phyloP scores from a whole-genome alignment of 352 stramenopile genomes.

The Phytophthora kernoviae region DNA sequence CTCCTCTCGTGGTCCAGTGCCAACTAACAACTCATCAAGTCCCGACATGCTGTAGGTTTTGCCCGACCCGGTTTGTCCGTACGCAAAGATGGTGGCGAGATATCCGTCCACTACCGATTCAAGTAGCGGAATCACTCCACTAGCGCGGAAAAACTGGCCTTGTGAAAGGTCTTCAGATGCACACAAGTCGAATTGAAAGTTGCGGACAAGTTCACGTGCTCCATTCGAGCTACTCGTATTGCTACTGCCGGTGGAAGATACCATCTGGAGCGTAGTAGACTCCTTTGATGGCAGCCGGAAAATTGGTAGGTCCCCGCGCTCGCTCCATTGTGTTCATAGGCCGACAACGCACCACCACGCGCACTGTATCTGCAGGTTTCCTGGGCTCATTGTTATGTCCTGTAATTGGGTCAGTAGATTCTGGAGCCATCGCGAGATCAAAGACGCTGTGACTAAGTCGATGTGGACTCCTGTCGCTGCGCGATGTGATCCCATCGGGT shows the following conservation, averaged over 20 bases:
- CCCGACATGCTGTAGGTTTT: constrained; percentile 86
- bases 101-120: constrained; percentile 76
- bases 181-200: constrained; percentile 80
- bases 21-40: constrained; percentile 64
- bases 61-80: constrained; percentile 68
- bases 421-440: constrained; percentile 11
- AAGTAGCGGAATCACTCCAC: constrained; percentile 61
- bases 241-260: constrained; percentile 42
- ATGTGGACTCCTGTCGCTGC: constrained; percentile 9
- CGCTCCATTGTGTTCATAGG: constrained; percentile 63
- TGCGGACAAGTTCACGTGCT: constrained; percentile 69
- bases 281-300: constrained; percentile 64
- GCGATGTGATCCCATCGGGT: constrained; percentile 1
- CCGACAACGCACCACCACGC: constrained; percentile 66
- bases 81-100: constrained; percentile 70
- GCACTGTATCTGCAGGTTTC: constrained; percentile 37
- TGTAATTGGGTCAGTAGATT: background rate
- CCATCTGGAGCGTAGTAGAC: constrained; percentile 54
- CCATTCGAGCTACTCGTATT: constrained; percentile 8
- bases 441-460: constrained; percentile 5
- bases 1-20: constrained; percentile 19
- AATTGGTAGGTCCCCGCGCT: constrained; percentile 49
- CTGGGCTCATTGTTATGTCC: background rate
- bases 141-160: constrained; percentile 63
- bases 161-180: constrained; percentile 67